Percentiles rank a stretch among this genome's conserved stretches.
Evolutionary conservation across 1,284 basidiomycete species (phyloP).

Genomic region (Malassezia sympodialis): DNA sequence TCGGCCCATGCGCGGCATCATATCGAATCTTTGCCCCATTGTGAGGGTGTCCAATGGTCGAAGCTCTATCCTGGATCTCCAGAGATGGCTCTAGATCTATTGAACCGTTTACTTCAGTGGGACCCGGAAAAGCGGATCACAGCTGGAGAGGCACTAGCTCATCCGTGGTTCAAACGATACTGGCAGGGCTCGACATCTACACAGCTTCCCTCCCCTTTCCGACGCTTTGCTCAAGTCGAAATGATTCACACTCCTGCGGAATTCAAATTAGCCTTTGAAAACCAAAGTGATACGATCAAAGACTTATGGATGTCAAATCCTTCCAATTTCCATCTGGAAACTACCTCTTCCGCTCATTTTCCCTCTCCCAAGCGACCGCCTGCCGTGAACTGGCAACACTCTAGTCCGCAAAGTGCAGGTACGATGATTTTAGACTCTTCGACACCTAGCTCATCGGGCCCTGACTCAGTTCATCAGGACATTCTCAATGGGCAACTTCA

Average conservation of each 20-base stretch:
- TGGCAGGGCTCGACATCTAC: slow-evolving; percentile 30
- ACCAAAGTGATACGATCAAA: slow-evolving; percentile 17
- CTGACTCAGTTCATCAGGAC: neutral
- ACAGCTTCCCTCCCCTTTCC: slow-evolving; percentile 26
- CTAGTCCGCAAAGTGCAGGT: neutral
- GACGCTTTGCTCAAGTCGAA: slow-evolving; percentile 41
- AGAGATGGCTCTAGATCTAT: slow-evolving; percentile 35
- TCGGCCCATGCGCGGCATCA: slow-evolving; percentile 39
- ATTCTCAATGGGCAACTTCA: neutral
- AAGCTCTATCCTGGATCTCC: slow-evolving; percentile 33
- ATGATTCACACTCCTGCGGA: slow-evolving; percentile 34
- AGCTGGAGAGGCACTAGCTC: slow-evolving; percentile 36
- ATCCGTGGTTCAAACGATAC: slow-evolving; percentile 45
- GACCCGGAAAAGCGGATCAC: slow-evolving; percentile 41
- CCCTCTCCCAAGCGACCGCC: neutral
- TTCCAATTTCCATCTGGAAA: neutral
- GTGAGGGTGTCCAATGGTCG: slow-evolving; percentile 26
- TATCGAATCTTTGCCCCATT: slow-evolving; percentile 34
- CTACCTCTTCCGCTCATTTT: neutral
- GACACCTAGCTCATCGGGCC: neutral
- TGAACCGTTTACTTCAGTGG: slow-evolving; percentile 38
- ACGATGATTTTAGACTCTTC: neutral
- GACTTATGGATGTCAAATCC: neutral
- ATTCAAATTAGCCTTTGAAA: slow-evolving; percentile 36
- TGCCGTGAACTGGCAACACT: neutral